A percentile compares a stretch with the other conserved stretches of the same genome.
phyloP scores from a whole-genome alignment of 257 asterid genomes.

The Nicotiana obtusifolia region DNA sequence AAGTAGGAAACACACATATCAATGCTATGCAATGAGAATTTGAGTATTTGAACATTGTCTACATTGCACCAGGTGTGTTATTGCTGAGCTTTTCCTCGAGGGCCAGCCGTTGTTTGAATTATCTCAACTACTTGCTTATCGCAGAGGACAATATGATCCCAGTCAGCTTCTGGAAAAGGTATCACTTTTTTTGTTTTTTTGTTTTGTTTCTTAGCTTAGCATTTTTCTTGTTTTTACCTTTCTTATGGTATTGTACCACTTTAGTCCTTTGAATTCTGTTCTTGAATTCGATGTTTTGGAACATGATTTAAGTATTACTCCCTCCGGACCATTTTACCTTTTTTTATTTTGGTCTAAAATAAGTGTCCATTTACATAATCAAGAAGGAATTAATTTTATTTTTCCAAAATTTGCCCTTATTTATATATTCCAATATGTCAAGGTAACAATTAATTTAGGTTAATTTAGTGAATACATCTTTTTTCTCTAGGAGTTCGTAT shows the following conservation, averaged over 20 bases:
- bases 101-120: conserved; percentile 96
- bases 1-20: not conserved
- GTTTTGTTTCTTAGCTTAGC: not conserved
- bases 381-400: too few species aligned
- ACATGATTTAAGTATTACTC: not conserved
- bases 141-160: conserved; percentile 99
- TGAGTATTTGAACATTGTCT: conserved; percentile 1
- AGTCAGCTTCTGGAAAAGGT: conserved; percentile 97
- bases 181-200: not conserved
- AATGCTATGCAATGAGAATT: not conserved
- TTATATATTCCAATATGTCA: too few species aligned
- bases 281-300: not conserved
- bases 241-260: not conserved
- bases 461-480: too few species aligned
- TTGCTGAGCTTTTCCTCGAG: conserved; percentile 98
- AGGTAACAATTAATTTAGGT: too few species aligned
- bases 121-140: conserved; percentile 95
- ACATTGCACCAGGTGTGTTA: conserved; percentile 75
- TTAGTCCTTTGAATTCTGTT: not conserved
- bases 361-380: too few species aligned
- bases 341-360: too few species aligned
- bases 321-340: too few species aligned
- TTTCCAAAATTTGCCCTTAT: too few species aligned
- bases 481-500: too few species aligned
- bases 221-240: not conserved